Conservation (phyloP, 2,329 filamentous ascomycete species). For the Verticillium zaregamsianum region DNA sequence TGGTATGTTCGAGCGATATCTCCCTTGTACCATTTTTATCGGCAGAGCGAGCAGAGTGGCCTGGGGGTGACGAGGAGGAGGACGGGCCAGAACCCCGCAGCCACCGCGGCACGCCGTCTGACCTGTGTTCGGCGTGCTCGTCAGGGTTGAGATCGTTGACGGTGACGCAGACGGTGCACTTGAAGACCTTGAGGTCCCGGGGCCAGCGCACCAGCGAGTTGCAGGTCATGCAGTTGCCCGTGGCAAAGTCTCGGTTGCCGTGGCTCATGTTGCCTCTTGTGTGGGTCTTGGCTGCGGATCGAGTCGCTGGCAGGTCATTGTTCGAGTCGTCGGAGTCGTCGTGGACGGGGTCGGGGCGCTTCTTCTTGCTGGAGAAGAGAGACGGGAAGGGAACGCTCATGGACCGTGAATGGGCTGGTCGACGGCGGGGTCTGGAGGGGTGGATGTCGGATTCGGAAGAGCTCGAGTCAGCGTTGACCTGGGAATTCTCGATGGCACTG, state of each 20-base stretch:
- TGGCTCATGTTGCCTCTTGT: constrained; percentile 25
- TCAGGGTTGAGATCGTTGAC: constrained; percentile 65
- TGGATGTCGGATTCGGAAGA: constrained; percentile 40
- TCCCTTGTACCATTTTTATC: constrained; percentile 14
- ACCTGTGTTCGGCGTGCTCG: constrained; percentile 2
- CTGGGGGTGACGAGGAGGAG: constrained; percentile 9
- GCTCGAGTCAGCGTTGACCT: constrained; percentile 32
- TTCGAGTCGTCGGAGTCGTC: constrained; percentile 23
- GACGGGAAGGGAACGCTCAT: constrained; percentile 78
- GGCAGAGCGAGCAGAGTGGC: constrained; percentile 2
- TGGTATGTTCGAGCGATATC: constrained; percentile 58
- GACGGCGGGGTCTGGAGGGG: constrained; percentile 18
- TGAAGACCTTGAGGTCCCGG: constrained; percentile 65
- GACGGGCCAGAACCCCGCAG: constrained; percentile 5
- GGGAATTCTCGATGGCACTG: constrained; percentile 15
- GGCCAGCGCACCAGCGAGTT: constrained; percentile 79
- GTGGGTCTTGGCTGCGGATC: constrained; percentile 21
- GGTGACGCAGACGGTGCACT: constrained; percentile 79
- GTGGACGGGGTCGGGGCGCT: constrained; percentile 38
- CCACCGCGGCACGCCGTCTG: constrained; percentile 10
- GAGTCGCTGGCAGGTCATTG: constrained; percentile 12
- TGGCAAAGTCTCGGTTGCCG: constrained; percentile 54
- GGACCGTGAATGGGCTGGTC: constrained; percentile 53
- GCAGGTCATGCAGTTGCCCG: constrained; percentile 82
- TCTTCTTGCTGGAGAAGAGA: constrained; percentile 59